Evolutionary conservation across 31 red algal genomes (phyloP).

Genomic region (Asparagopsis taxiformis): DNA sequence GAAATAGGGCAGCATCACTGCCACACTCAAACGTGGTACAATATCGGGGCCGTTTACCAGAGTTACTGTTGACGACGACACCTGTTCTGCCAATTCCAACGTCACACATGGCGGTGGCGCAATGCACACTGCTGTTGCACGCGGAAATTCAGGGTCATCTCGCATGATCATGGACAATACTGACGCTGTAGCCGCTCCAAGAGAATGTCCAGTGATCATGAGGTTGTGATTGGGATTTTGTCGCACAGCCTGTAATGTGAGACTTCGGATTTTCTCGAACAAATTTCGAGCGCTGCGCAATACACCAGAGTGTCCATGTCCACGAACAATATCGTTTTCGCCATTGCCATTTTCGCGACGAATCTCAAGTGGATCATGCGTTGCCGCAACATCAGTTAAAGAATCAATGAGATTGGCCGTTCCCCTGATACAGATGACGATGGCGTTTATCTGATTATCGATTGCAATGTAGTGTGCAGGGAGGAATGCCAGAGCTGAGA

Average conservation of each 20-base stretch:
- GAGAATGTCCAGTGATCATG: slow-evolving; percentile 73
- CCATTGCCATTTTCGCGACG: not conserved
- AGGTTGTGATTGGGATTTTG: slow-evolving; percentile 40
- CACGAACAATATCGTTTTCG: slow-evolving; percentile 25
- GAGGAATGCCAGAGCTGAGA: slow-evolving; percentile 39
- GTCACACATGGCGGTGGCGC: slow-evolving; percentile 74
- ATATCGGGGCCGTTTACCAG: slow-evolving; percentile 78
- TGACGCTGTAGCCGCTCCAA: slow-evolving; percentile 59
- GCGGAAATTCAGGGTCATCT: slow-evolving; percentile 55
- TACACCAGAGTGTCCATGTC: slow-evolving; percentile 68
- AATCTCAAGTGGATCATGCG: slow-evolving; percentile 62
- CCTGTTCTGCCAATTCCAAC: slow-evolving; percentile 49
- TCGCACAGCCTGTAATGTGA: slow-evolving; percentile 5
- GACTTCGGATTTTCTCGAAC: slow-evolving; percentile 35
- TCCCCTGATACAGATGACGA: slow-evolving; percentile 75
- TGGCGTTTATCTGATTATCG: slow-evolving; percentile 53
- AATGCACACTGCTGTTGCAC: slow-evolving; percentile 40
- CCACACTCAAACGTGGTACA: slow-evolving; percentile 66
- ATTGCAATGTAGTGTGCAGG: slow-evolving; percentile 77
- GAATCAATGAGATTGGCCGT: slow-evolving; percentile 74
- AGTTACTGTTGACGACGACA: slow-evolving; percentile 18
- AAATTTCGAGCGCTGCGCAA: slow-evolving; percentile 68
- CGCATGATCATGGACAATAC: slow-evolving; percentile 63
- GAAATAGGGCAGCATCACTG: slow-evolving; percentile 56
- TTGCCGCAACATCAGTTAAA: slow-evolving; percentile 74